Evolutionary conservation across 202 grass and related monocot species (phyloP), one percentile per base, ranked within the genome.

Genomic region (Schoenoplectus tabernaemontani): DNA sequence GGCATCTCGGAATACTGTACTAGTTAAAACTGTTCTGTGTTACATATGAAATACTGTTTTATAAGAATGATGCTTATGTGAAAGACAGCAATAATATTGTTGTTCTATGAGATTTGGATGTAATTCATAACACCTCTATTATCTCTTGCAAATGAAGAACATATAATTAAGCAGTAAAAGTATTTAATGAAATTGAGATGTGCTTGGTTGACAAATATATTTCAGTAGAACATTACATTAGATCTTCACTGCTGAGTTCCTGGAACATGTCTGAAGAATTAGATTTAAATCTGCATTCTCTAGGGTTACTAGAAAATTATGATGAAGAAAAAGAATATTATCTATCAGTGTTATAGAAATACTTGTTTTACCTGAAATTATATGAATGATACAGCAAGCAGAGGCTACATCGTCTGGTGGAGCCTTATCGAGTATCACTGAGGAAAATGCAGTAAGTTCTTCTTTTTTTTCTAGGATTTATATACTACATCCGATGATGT

Each of bases 341-440:
- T 23, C 3, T 69, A n/a, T 44, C 38, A 54, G 11, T 56, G 24
- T 33, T 74, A 54, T 54, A 56, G 1, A 68, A 19, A 7, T n/a
- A 51, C 3, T 10, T 54, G 28, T 36, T 36, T 10, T 75, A 53
- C 47, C 50, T 56, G 26, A 56, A 34, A 34, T 56, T 46, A 11
- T 75, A 17, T 75, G 15, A 75, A 75, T 75, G 3, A 75, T 64
- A 32, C 38, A 80, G 78, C 78, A 80, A 64, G 59, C 78, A 34
- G 78, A 80, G 9, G 59, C 36, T 19, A 13, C 33, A 36, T 83
- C 70, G 1, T 54, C 36, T 4, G 4, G 54, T 8, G 34, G n/a
- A 78, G 26, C 9, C 19, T 0, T 20, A 43, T 54, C 47, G 28
- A 54, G 28, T 28, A 56, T 56, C n/a, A 34, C 47, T 36, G 70